Percentiles rank a stretch among this genome's conserved stretches.
Conservation (phyloP, 2,329 filamentous ascomycete genomes). For the Aspergillus glaucus region DNA sequence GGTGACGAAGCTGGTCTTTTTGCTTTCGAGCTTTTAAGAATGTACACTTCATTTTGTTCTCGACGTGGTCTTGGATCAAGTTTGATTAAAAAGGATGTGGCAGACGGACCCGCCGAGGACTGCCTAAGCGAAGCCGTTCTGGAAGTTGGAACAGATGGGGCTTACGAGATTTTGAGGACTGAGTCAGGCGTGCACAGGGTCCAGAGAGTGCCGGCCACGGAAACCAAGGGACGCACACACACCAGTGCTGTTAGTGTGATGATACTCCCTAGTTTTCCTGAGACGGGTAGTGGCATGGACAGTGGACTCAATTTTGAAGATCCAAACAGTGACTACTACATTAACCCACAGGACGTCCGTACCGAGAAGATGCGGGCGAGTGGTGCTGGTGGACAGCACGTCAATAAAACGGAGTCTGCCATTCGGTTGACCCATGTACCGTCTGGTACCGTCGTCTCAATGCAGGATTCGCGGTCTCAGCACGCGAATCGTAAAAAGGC, state of each 20-base stretch:
- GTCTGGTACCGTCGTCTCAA: constrained; percentile 77
- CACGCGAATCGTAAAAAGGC: constrained; percentile 80
- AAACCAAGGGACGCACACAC: constrained; percentile 84
- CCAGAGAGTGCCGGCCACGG: constrained; percentile 85
- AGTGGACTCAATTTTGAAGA: constrained; percentile 64
- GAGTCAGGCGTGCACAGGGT: constrained; percentile 95
- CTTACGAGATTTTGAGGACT: constrained; percentile 74
- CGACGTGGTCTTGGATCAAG: constrained; percentile 60
- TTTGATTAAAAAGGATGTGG: constrained; percentile 75
- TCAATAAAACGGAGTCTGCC: constrained; percentile 96
- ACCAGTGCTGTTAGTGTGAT: constrained; percentile 89
- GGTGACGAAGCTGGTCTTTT: constrained; percentile 90
- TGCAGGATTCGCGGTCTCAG: constrained; percentile 91
- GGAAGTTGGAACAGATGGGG: constrained; percentile 68
- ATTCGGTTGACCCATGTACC: constrained; percentile 87
- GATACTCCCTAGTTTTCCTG: constrained; percentile 77
- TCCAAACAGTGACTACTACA: constrained; percentile 84
- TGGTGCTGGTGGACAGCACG: constrained; percentile 92
- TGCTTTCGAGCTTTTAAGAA: constrained; percentile 75
- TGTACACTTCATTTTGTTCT: constrained; percentile 79
- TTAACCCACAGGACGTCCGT: constrained; percentile 75
- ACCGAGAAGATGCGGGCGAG: constrained; percentile 85
- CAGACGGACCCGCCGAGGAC: constrained; percentile 58
- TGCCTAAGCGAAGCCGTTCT: constrained; percentile 82
- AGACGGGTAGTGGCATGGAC: constrained; percentile 43